Conservation (phyloP, 106 monocot genomes). For the Xerophyta viscosa region DNA sequence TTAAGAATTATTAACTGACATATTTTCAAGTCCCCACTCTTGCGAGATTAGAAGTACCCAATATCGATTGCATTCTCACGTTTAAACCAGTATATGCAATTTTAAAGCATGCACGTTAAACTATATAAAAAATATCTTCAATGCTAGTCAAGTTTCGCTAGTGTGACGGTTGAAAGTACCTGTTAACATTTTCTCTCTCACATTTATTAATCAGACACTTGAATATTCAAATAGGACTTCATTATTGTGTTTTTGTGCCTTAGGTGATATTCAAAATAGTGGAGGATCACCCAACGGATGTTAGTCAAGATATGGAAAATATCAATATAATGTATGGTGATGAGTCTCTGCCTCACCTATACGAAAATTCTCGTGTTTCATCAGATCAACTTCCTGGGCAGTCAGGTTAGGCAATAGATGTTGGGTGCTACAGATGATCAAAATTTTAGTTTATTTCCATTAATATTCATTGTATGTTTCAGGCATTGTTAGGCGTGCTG, state of each 20-base stretch:
- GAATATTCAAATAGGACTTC: too few relatives aligned
- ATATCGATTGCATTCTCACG: too few relatives aligned
- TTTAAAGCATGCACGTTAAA: too few relatives aligned
- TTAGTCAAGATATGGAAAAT: conserved; percentile 63
- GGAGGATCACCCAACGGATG: conserved; percentile 85
- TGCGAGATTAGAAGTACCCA: too few relatives aligned
- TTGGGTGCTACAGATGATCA: neutral
- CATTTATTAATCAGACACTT: too few relatives aligned
- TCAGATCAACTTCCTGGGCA: conserved; percentile 88
- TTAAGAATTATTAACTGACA: too few relatives aligned
- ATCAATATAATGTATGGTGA: conserved; percentile 68
- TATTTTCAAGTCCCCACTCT: too few relatives aligned
- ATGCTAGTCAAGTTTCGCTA: too few relatives aligned
- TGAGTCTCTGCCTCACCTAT: conserved; percentile 80
- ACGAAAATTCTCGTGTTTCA: conserved; percentile 79
- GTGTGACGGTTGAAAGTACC: too few relatives aligned
- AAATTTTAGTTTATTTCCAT: neutral
- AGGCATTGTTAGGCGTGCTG: conserved; percentile 96
- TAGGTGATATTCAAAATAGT: conserved; percentile 90
- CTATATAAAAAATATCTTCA: too few relatives aligned
- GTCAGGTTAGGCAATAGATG: conserved; percentile 35
- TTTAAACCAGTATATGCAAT: too few relatives aligned
- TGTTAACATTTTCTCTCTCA: too few relatives aligned
- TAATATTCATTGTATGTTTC: conserved; percentile 1
- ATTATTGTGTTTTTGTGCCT: neutral